Evolutionary conservation across 345 rosid genomes (phyloP), one percentile per base, ranked within the genome.

Genomic region (Punica granatum): DNA sequence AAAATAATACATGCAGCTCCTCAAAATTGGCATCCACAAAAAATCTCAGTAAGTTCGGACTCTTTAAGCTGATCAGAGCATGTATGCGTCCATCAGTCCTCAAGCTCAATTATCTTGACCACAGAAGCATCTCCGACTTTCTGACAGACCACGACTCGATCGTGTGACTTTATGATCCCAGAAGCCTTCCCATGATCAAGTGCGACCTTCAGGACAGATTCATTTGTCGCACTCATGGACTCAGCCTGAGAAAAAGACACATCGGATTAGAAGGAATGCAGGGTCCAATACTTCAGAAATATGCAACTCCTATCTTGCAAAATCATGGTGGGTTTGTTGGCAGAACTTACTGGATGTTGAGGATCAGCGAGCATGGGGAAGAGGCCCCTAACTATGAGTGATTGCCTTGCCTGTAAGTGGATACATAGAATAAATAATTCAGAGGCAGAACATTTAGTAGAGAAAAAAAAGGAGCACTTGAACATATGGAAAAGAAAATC

Each of bases 331-430:
- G 8, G 62, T 12, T 34, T 31, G 39, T 26, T 16, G 19, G 36
- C 3, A 33, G 19, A 63, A 67, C 76, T 73, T 69, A 73, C 76
- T 21, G 76, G 76, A 58, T 73, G 76, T 31, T 72, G 67, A 67
- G 72, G 76, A 68, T 73, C 76, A 30, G 72, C 76, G 4, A 73
- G 76, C 72, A 73, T 73, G 62, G 76, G 76, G 69, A 73, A 68
- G 65, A 68, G 72, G 34, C 76, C 76, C 68, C 76, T 63, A 10
- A 73, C 60, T 7, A 73, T 51, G 28, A 73, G 64, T 12, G 76
- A 73, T 64, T 73, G 76, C 49, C 76, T 68, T 32, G 76, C 76
- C 76, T 68, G 61, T 43, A 1, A 66, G 28, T 56, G 8, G 25
- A 56, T 30, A 28, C 13, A 10, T 1, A 23, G 16, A 4, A 56